These are phyloP conservation scores for Talaromyces piceae DNA, from an alignment of 2,329 filamentous ascomycete genomes.

Conservation along the genomic window DNA sequence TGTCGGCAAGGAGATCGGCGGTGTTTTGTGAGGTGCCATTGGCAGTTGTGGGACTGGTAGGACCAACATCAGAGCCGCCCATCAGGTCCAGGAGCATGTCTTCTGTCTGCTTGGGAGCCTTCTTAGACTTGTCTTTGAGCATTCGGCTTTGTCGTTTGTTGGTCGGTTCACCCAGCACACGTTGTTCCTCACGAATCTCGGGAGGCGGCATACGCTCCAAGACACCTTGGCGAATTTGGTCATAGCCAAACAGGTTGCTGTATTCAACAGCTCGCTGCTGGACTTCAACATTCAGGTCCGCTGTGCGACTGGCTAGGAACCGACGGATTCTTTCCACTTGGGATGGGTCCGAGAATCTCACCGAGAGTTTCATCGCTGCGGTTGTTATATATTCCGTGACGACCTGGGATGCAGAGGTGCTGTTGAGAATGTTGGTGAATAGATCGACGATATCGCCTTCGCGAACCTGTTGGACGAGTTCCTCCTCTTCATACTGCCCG, in stretches of 20 bases:
- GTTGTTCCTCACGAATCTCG: slow-evolving; percentile 90
- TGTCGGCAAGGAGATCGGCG: slow-evolving; percentile 82
- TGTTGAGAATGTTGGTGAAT: slow-evolving; percentile 87
- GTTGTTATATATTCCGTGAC: slow-evolving; percentile 95
- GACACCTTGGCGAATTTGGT: slow-evolving; percentile 79
- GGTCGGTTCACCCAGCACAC: slow-evolving; percentile 76
- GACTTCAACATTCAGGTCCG: slow-evolving; percentile 87
- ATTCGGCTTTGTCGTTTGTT: slow-evolving; percentile 55
- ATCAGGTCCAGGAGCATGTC: slow-evolving; percentile 89
- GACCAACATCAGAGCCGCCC: slow-evolving; percentile 66
- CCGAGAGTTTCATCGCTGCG: slow-evolving; percentile 88
- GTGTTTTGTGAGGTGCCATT: slow-evolving; percentile 60
- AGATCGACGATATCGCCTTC: slow-evolving; percentile 88
- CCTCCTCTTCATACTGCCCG: slow-evolving; percentile 89
- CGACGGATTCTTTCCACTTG: slow-evolving; percentile 80
- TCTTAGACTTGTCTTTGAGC: slow-evolving; percentile 67
- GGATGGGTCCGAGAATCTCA: slow-evolving; percentile 71
- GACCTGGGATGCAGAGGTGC: slow-evolving; percentile 84
- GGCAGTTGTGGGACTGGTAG: slow-evolving; percentile 43
- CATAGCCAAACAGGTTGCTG: slow-evolving; percentile 83
- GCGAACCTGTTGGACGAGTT: slow-evolving; percentile 72
- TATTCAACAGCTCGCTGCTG: slow-evolving; percentile 97
- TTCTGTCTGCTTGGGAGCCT: slow-evolving; percentile 72
- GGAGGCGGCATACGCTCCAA: slow-evolving; percentile 97
- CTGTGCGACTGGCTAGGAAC: slow-evolving; percentile 68